Percentiles rank a stretch among this genome's conserved stretches.
These are phyloP conservation scores for Mycena epipterygia DNA, from an alignment of 768 basidiomycete species.

Conservation along the genomic window DNA sequence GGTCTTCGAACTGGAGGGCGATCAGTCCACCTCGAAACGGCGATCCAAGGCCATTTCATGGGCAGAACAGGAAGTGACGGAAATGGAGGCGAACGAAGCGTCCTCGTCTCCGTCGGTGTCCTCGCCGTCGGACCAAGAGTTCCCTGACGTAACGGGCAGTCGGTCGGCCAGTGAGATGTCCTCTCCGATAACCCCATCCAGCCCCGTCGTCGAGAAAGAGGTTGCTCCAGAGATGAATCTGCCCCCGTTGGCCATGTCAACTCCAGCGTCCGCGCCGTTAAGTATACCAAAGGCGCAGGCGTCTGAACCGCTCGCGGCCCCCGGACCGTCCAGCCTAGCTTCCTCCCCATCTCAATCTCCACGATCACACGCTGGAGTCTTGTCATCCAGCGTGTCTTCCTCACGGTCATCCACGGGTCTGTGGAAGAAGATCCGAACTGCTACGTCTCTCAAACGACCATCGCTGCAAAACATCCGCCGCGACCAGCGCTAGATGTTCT, in stretches of 20 bases:
- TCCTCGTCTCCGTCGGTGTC: constrained; percentile 12
- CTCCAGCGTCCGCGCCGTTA: not conserved
- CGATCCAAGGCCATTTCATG: constrained; percentile 38
- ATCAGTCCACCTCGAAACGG: constrained; percentile 28
- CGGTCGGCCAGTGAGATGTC: constrained; percentile 11
- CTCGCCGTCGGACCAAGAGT: constrained; percentile 10
- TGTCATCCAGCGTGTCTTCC: constrained; percentile 27
- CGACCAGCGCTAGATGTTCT: not conserved
- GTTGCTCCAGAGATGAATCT: not conserved
- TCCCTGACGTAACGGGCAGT: constrained; percentile 6
- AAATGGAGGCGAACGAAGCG: constrained; percentile 10
- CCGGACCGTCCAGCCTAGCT: constrained; percentile 13
- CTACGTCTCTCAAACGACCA: constrained; percentile 20
- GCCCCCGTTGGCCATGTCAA: too few species aligned
- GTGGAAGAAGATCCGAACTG: constrained; percentile 52
- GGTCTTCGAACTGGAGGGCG: constrained; percentile 56
- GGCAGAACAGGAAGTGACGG: constrained; percentile 28
- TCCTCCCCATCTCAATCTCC: constrained; percentile 21
- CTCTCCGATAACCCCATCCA: constrained; percentile 5
- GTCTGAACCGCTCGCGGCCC: constrained; percentile 15
- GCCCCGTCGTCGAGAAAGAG: not conserved
- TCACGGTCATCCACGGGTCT: constrained; percentile 41
- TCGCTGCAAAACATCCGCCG: not conserved
- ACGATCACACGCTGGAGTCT: not conserved
- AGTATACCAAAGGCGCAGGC: too few species aligned